These are phyloP conservation scores for Puccinia polysora DNA, from an alignment of 1,284 basidiomycete species.

Conservation along the genomic window DNA sequence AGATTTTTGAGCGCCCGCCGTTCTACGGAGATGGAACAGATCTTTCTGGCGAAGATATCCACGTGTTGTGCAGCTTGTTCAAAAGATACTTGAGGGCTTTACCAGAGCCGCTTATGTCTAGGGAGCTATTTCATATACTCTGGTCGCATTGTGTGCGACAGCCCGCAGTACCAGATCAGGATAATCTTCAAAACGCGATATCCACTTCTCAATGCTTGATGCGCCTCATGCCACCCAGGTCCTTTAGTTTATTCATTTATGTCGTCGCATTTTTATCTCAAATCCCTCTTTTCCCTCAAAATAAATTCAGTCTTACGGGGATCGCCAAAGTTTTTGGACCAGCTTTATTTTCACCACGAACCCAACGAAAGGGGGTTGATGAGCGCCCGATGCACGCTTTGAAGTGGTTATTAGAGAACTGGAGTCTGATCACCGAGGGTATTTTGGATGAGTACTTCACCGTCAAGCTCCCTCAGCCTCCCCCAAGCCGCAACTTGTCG, in stretches of 20 bases:
- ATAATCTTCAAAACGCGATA: not conserved
- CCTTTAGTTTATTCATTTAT: slow-evolving; percentile 62
- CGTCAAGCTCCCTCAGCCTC: not conserved
- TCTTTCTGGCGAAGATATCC: slow-evolving; percentile 59
- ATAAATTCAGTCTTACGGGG: slow-evolving; percentile 51
- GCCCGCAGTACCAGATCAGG: not conserved
- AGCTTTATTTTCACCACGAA: slow-evolving; percentile 50
- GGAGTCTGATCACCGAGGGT: slow-evolving; percentile 34
- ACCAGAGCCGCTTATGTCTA: slow-evolving; percentile 54
- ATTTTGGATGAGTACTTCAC: slow-evolving; percentile 22
- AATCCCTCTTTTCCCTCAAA: slow-evolving; percentile 53
- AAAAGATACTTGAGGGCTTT: slow-evolving; percentile 61
- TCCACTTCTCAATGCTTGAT: slow-evolving; percentile 59
- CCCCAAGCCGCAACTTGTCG: too few species aligned
- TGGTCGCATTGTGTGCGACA: slow-evolving; percentile 50
- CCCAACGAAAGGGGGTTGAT: not conserved
- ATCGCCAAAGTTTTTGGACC: slow-evolving; percentile 54
- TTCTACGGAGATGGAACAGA: slow-evolving; percentile 53
- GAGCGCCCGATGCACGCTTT: slow-evolving; percentile 14
- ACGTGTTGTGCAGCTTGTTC: slow-evolving; percentile 63
- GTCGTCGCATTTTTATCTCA: slow-evolving; percentile 62
- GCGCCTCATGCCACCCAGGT: slow-evolving; percentile 61
- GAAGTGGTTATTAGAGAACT: slow-evolving; percentile 25
- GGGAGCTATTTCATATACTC: slow-evolving; percentile 51
- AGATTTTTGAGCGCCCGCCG: slow-evolving; percentile 51